Percentiles rank a stretch among this genome's conserved stretches.
phyloP scores from a whole-genome alignment of 2,329 filamentous ascomycete species.

The Alternaria arborescens region DNA sequence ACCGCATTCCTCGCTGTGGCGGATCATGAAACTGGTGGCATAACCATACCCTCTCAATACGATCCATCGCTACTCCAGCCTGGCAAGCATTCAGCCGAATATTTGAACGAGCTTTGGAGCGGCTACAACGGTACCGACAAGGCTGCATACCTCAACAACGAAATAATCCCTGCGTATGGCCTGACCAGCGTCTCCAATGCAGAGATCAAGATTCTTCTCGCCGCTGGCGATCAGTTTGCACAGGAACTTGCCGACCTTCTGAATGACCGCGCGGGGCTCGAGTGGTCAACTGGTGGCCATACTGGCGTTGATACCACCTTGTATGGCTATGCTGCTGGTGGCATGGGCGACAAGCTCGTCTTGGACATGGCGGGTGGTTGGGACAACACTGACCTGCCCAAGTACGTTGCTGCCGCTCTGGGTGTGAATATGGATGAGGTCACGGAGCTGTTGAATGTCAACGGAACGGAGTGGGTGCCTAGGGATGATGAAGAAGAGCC shows the following conservation, averaged over 20 bases:
- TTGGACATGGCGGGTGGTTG: constrained; percentile 35
- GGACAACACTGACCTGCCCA: constrained; percentile 34
- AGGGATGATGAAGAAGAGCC: neutral
- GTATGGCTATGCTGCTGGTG: constrained; percentile 46
- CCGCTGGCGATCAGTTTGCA: too few species aligned
- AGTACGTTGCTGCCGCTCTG: constrained; percentile 30
- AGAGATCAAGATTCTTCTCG: too few species aligned
- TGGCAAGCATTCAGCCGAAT: too few species aligned
- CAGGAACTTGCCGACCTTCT: constrained; percentile 30
- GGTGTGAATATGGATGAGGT: constrained; percentile 30
- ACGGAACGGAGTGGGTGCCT: constrained; percentile 24
- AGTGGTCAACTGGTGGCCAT: constrained; percentile 52
- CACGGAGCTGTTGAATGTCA: constrained; percentile 28
- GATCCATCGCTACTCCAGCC: too few species aligned
- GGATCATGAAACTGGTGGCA: too few species aligned
- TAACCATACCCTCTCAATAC: too few species aligned
- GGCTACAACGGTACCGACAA: too few species aligned
- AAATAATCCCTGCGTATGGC: too few species aligned
- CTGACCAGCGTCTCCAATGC: too few species aligned
- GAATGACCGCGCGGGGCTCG: constrained; percentile 34
- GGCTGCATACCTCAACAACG: too few species aligned
- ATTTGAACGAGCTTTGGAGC: too few species aligned
- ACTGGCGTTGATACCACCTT: constrained; percentile 50
- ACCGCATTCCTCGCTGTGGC: too few species aligned
- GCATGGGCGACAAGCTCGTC: constrained; percentile 23